A percentile compares a stretch with the other conserved stretches of the same genome.
These are phyloP conservation scores for Gleditsia sinensis DNA, from an alignment of 306 rosid genomes.

Conservation along the genomic window DNA sequence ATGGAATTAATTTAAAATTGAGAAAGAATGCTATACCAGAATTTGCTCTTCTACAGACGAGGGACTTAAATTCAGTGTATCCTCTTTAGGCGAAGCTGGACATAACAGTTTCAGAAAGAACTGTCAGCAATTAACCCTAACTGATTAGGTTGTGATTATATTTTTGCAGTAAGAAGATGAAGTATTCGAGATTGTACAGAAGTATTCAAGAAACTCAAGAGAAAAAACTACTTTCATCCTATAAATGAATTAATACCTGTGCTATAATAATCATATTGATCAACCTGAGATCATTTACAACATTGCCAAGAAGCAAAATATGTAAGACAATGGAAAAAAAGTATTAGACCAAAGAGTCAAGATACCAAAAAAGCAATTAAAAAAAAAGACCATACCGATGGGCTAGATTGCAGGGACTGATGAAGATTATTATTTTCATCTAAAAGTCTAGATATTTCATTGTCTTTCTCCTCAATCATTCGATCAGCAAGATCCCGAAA, in stretches of 20 bases:
- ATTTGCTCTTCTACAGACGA: constrained; percentile 89
- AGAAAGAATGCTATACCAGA: constrained; percentile 61
- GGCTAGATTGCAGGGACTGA: constrained; percentile 72
- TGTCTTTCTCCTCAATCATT: constrained; percentile 92
- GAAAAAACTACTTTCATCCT: constrained; percentile 19
- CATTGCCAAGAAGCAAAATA: constrained; percentile 37
- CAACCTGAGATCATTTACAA: constrained; percentile 58
- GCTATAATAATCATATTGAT: constrained; percentile 49
- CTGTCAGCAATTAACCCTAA: constrained; percentile 30
- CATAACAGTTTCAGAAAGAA: constrained; percentile 43
- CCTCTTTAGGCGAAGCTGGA: constrained; percentile 73
- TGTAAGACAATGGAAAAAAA: constrained; percentile 23
- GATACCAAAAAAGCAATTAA: constrained; percentile 20
- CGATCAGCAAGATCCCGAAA: constrained; percentile 92
- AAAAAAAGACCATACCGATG: constrained; percentile 53
- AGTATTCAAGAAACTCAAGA: constrained; percentile 26
- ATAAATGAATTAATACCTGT: constrained; percentile 58
- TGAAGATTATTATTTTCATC: constrained; percentile 81
- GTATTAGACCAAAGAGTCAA: constrained; percentile 25
- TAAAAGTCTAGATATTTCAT: constrained; percentile 77
- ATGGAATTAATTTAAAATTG: constrained; percentile 7
- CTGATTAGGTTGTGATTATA: constrained; percentile 20
- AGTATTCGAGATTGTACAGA: no score
- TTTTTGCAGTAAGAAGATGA: constrained; percentile 18
- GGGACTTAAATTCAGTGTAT: constrained; percentile 56